Evolutionary conservation across 2,329 filamentous ascomycete genomes (phyloP).

Genomic region (Paecilomyces sp.): DNA sequence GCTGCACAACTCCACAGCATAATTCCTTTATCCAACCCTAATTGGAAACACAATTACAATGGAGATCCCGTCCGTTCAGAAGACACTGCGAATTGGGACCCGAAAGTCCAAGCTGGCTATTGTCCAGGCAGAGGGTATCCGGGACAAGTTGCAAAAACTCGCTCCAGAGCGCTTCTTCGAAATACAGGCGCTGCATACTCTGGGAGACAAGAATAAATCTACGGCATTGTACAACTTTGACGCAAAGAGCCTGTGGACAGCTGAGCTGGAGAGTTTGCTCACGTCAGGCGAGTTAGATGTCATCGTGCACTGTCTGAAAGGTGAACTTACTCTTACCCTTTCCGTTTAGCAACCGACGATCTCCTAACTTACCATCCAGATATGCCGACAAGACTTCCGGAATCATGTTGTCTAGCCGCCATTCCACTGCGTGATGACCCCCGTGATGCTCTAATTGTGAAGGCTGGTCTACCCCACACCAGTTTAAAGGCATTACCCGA

Average conservation of each 20-base stretch:
- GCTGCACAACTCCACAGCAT: no score
- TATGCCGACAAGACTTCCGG: conserved; percentile 69
- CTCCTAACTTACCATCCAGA: not conserved
- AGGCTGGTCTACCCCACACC: conserved; percentile 48
- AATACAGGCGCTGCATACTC: conserved; percentile 38
- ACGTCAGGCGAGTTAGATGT: conserved; percentile 62
- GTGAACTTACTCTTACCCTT: not conserved
- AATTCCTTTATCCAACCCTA: no score
- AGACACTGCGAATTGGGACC: conserved; percentile 56
- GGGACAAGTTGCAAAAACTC: conserved; percentile 53
- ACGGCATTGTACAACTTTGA: conserved; percentile 78
- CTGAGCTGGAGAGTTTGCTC: conserved; percentile 73
- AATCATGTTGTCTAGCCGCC: conserved; percentile 62
- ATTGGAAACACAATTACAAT: not conserved
- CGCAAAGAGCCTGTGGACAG: conserved; percentile 83
- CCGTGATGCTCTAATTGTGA: conserved; percentile 51
- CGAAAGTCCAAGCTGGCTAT: conserved; percentile 73
- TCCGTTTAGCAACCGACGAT: not conserved
- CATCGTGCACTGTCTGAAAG: conserved; percentile 40
- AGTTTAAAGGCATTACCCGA: conserved; percentile 61
- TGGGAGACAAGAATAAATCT: conserved; percentile 78
- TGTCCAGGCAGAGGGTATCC: conserved; percentile 67
- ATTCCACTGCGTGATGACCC: conserved; percentile 70
- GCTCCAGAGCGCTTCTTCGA: not conserved
- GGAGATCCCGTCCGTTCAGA: not conserved